A percentile compares a stretch with the other conserved stretches of the same genome.
Conservation (phyloP, 2,329 filamentous ascomycete species). For the Samsoniella hepiali region DNA sequence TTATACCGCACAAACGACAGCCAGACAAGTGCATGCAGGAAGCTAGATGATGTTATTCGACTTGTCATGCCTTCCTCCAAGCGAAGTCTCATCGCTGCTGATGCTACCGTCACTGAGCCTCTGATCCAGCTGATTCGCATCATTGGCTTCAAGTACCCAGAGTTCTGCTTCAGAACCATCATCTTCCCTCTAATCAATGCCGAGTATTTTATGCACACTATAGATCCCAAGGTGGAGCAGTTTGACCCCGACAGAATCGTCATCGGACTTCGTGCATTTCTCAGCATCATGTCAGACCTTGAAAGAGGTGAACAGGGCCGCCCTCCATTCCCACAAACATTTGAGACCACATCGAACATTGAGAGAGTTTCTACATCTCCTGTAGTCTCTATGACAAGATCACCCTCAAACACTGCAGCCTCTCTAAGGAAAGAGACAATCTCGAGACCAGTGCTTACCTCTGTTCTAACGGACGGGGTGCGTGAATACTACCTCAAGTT, state of each 20-base stretch:
- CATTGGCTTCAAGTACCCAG: constrained; percentile 89
- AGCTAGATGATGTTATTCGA: constrained; percentile 85
- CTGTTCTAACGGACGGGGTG: constrained; percentile 68
- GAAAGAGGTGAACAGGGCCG: constrained; percentile 75
- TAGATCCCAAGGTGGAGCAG: constrained; percentile 82
- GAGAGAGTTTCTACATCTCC: constrained; percentile 52
- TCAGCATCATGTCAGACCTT: constrained; percentile 88
- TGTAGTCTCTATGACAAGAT: constrained; percentile 39
- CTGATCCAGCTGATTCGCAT: constrained; percentile 91
- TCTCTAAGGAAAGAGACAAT: constrained; percentile 58
- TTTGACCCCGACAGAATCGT: constrained; percentile 95
- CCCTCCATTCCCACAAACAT: constrained; percentile 81
- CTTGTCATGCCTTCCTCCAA: constrained; percentile 79
- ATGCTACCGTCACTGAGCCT: constrained; percentile 80
- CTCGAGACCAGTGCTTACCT: constrained; percentile 61
- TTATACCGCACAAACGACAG: constrained; percentile 79
- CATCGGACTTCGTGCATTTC: constrained; percentile 91
- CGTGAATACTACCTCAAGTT: constrained; percentile 87
- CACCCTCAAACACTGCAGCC: constrained; percentile 27
- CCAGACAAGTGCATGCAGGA: constrained; percentile 64
- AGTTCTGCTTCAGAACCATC: constrained; percentile 86
- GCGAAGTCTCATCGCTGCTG: constrained; percentile 76
- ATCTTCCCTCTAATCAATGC: constrained; percentile 96
- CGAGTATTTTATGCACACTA: constrained; percentile 73
- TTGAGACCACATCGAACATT: constrained; percentile 36